phyloP scores from a whole-genome alignment of 306 rosid species.

The Prunus fruticosa region DNA sequence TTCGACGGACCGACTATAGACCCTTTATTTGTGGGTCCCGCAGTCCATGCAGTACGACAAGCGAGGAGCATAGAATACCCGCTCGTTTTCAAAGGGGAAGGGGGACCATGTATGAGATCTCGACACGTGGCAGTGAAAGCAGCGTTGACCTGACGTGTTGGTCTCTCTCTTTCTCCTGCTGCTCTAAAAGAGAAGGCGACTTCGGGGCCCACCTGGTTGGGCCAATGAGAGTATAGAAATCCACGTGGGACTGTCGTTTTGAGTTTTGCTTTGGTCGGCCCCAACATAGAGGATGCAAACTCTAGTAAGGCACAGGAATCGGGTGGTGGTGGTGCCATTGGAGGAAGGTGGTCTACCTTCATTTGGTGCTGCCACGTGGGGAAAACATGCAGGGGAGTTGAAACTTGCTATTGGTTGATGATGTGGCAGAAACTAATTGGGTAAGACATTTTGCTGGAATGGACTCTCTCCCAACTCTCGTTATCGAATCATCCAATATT shows the following conservation, averaged over 20 bases:
- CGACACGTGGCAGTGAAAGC: slow-evolving; percentile 20
- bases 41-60: slow-evolving; percentile 14
- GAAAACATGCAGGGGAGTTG: background rate
- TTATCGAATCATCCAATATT: background rate
- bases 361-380: background rate
- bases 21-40: slow-evolving; percentile 10
- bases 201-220: background rate
- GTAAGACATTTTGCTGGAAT: background rate
- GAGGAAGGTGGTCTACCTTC: slow-evolving; percentile 1
- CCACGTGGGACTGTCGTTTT: slow-evolving; percentile 35
- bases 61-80: slow-evolving; percentile 15
- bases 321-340: slow-evolving; percentile 3
- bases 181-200: background rate
- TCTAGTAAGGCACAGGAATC: background rate
- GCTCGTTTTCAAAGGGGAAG: slow-evolving; percentile 7
- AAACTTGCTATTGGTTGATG: background rate
- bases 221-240: slow-evolving; percentile 14
- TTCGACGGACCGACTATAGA: background rate
- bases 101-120: slow-evolving; percentile 13
- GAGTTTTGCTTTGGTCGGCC: slow-evolving; percentile 3
- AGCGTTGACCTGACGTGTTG: slow-evolving; percentile 25
- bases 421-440: slow-evolving; percentile 1
- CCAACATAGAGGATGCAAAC: background rate
- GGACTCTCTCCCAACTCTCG: background rate
- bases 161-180: background rate